Conservation (phyloP, 495 filamentous ascomycete species). For the Penicillium crystallinum region DNA sequence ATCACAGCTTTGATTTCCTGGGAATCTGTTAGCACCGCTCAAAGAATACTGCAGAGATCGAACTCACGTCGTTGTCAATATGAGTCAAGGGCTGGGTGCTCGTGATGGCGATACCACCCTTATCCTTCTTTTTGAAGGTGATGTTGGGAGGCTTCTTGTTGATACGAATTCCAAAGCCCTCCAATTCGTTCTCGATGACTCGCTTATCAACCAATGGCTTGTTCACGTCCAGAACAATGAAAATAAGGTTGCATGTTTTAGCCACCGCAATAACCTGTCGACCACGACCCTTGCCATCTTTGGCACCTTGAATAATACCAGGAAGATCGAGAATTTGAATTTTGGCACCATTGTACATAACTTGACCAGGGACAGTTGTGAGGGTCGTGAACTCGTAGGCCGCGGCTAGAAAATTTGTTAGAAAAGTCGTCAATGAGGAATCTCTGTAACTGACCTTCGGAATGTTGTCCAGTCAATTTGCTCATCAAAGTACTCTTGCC, state of each 20-base stretch:
- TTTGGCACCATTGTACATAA: slow-evolving; percentile 93
- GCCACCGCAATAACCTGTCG: slow-evolving; percentile 98
- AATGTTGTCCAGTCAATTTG: slow-evolving; percentile 89
- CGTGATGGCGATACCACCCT: slow-evolving; percentile 91
- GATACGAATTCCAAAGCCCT: slow-evolving; percentile 96
- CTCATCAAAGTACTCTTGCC: slow-evolving; percentile 98
- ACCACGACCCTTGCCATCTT: slow-evolving; percentile 97
- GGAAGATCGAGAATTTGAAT: slow-evolving; percentile 98
- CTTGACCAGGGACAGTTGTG: slow-evolving; percentile 95
- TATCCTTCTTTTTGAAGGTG: slow-evolving; percentile 98
- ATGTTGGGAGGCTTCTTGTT: slow-evolving; percentile 98
- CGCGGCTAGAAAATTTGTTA: slow-evolving; percentile 52
- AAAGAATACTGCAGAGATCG: background rate
- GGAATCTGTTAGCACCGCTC: slow-evolving; percentile 5
- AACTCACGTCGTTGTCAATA: slow-evolving; percentile 73
- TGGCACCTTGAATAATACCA: slow-evolving; percentile 97
- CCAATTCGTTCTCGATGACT: slow-evolving; percentile 92
- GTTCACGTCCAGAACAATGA: slow-evolving; percentile 98
- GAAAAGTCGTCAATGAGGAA: slow-evolving; percentile 11
- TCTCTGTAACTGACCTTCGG: slow-evolving; percentile 57
- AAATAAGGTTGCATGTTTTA: slow-evolving; percentile 97
- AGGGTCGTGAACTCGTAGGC: slow-evolving; percentile 98
- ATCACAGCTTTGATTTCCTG: slow-evolving; percentile 96
- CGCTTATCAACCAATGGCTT: slow-evolving; percentile 97
- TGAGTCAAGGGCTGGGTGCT: slow-evolving; percentile 88